These are phyloP conservation scores for Fraxinus sp. DNA, from an alignment of 305 asterid species.

Conservation along the genomic window DNA sequence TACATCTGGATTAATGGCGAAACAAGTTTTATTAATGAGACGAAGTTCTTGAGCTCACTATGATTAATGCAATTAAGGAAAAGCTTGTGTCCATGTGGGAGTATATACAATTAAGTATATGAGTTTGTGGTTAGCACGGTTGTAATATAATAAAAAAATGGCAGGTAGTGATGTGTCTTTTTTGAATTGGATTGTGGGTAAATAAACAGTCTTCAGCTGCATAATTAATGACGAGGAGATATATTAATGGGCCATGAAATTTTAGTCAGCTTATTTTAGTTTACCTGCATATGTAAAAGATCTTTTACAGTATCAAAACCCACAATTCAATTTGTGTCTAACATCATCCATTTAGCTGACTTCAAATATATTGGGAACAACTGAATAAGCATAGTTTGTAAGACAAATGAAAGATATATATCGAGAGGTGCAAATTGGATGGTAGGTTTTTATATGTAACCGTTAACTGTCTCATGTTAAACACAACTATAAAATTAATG, in stretches of 20 bases:
- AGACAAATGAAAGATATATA: not conserved
- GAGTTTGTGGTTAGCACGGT: not conserved
- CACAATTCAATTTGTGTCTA: not conserved
- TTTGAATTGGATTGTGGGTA: not conserved
- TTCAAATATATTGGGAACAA: not conserved
- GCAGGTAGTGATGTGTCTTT: not conserved
- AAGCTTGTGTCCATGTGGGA: not conserved
- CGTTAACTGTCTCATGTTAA: constrained; percentile 53
- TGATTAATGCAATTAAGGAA: not conserved
- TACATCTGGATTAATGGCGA: not conserved
- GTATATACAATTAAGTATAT: not conserved
- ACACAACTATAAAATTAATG: not conserved
- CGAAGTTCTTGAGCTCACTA: not conserved
- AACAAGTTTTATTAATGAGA: not conserved
- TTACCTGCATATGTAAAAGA: not conserved
- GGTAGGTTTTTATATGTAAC: constrained; percentile 24
- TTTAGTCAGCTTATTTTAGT: not conserved
- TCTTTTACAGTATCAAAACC: not conserved
- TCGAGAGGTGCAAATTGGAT: not conserved
- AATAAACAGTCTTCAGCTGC: not conserved
- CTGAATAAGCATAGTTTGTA: not conserved
- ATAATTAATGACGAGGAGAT: not conserved
- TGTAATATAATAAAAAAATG: not conserved
- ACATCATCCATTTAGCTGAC: not conserved
- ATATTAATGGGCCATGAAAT: not conserved